phyloP scores from a whole-genome alignment of 306 rosid genomes.

The Castanea crenata region DNA sequence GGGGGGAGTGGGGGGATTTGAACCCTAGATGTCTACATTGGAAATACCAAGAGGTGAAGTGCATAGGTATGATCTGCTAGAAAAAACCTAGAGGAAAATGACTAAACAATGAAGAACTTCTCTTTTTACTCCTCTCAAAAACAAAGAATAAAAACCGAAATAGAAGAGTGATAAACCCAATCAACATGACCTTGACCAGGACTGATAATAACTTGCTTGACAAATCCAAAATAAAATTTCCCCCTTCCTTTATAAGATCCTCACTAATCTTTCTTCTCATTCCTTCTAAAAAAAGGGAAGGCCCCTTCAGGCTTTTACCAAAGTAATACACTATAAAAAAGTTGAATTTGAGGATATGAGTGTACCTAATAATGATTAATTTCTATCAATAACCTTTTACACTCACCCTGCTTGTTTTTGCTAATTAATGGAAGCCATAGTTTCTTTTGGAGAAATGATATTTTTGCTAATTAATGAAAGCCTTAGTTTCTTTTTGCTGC shows the following conservation, averaged over 20 bases:
- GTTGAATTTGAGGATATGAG: background rate
- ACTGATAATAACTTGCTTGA: too few species aligned
- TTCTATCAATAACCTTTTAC: too few species aligned
- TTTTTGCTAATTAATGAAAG: too few species aligned
- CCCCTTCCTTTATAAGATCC: background rate
- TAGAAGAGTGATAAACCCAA: background rate
- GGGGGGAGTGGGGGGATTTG: too few species aligned
- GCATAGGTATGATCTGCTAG: background rate
- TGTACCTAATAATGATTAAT: background rate
- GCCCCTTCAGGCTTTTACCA: background rate
- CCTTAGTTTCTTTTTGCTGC: too few species aligned
- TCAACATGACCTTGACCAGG: background rate
- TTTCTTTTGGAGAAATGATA: too few species aligned
- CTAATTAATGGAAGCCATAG: too few species aligned
- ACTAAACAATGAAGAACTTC: background rate
- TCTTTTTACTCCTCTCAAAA: background rate
- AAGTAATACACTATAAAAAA: background rate
- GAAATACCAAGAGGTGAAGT: background rate
- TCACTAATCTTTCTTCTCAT: background rate
- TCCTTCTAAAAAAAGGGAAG: background rate
- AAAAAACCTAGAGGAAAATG: background rate
- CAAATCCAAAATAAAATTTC: background rate
- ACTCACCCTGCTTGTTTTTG: too few species aligned
- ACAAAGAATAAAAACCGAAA: background rate
- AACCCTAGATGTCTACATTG: too few species aligned